Evolutionary conservation across 2,329 filamentous ascomycete genomes (phyloP).

Genomic region (Colletotrichum somersetense): DNA sequence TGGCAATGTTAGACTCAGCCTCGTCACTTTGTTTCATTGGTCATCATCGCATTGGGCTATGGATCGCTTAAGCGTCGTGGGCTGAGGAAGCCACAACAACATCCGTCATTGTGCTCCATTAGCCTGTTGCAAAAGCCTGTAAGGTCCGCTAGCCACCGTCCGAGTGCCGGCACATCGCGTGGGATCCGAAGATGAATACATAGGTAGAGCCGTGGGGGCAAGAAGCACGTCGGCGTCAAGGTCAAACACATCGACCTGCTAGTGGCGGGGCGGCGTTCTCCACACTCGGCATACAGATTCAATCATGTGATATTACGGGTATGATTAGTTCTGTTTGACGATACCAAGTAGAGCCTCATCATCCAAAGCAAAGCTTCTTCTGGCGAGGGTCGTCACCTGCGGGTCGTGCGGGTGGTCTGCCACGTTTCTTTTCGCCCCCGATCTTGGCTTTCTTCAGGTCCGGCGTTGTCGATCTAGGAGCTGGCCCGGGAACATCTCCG

Average conservation of each 20-base stretch:
- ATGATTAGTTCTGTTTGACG: slow-evolving; percentile 21
- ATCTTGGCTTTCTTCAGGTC: slow-evolving; percentile 54
- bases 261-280: background rate
- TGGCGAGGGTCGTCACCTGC: slow-evolving; percentile 58
- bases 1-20: slow-evolving; percentile 4
- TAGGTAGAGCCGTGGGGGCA: too few species aligned
- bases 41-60: slow-evolving; percentile 13
- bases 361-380: slow-evolving; percentile 67
- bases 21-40: background rate
- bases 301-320: slow-evolving; percentile 19
- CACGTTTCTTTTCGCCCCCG: slow-evolving; percentile 54
- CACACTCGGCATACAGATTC: background rate
- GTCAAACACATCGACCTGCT: background rate
- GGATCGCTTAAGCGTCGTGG: background rate
- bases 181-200: background rate
- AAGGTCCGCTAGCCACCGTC: slow-evolving; percentile 7
- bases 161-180: background rate
- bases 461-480: slow-evolving; percentile 47
- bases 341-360: background rate
- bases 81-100: slow-evolving; percentile 7
- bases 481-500: slow-evolving; percentile 52
- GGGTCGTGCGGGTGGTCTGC: slow-evolving; percentile 51
- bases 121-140: background rate
- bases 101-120: background rate
- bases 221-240: background rate